These are phyloP conservation scores for Wilcoxina mikolae DNA, from an alignment of 495 filamentous ascomycete species.

Conservation along the genomic window DNA sequence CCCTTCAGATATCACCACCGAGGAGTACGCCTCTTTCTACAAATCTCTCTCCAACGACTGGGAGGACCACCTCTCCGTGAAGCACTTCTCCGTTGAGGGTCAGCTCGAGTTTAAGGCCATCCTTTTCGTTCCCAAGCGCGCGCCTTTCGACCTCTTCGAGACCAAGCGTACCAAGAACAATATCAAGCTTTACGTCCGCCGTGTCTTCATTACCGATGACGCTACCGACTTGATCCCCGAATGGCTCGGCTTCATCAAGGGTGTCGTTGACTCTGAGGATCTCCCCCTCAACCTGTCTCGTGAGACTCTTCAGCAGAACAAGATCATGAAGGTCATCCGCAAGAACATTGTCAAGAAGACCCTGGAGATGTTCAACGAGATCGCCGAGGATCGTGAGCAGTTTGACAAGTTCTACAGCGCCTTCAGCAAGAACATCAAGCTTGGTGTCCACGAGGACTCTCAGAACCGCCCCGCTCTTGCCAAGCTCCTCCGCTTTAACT, in stretches of 20 bases:
- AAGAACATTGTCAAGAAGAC: slow-evolving; percentile 99
- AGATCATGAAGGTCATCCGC: slow-evolving; percentile 99
- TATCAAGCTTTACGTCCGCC: slow-evolving; percentile 99
- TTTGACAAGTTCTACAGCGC: slow-evolving; percentile 99
- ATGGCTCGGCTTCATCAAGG: slow-evolving; percentile 99
- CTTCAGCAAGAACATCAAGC: slow-evolving; percentile 99
- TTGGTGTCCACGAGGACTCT: slow-evolving; percentile 98
- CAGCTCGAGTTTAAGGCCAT: slow-evolving; percentile 99
- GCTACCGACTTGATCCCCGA: slow-evolving; percentile 97
- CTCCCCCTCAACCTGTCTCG: slow-evolving; percentile 97
- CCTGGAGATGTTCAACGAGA: slow-evolving; percentile 96
- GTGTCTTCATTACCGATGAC: slow-evolving; percentile 99
- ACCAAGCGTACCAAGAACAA: slow-evolving; percentile 99
- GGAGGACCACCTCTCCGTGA: slow-evolving; percentile 98
- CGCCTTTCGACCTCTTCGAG: slow-evolving; percentile 98
- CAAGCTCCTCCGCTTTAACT: slow-evolving; percentile 97
- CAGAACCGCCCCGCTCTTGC: slow-evolving; percentile 89
- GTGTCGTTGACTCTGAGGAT: slow-evolving; percentile 99
- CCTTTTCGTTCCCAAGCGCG: slow-evolving; percentile 98
- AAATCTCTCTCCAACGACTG: slow-evolving; percentile 99
- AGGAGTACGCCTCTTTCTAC: slow-evolving; percentile 98
- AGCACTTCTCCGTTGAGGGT: slow-evolving; percentile 99
- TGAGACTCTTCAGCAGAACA: slow-evolving; percentile 99
- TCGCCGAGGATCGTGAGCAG: slow-evolving; percentile 96
- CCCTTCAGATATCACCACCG: slow-evolving; percentile 81